phyloP scores from a whole-genome alignment of 2,329 filamentous ascomycete genomes.

The Juglanconis oblonga region DNA sequence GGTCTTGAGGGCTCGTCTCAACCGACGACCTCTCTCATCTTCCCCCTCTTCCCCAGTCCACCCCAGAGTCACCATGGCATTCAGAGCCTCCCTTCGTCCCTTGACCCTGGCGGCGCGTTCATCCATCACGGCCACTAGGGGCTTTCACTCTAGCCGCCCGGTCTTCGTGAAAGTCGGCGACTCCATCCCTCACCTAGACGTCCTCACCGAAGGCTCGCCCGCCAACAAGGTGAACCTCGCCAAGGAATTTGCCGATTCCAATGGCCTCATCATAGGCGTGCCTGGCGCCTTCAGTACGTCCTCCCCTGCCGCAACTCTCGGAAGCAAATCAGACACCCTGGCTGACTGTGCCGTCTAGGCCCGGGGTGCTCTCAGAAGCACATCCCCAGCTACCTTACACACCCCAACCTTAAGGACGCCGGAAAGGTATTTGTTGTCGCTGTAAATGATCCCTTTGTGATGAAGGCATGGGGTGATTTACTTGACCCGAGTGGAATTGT shows the following conservation, averaged over 20 bases:
- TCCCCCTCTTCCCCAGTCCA: not conserved
- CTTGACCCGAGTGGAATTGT: constrained; percentile 73
- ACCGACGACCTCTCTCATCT: not conserved
- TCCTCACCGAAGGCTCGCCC: constrained; percentile 80
- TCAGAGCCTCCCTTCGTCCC: constrained; percentile 15
- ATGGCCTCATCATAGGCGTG: constrained; percentile 81
- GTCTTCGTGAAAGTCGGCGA: constrained; percentile 75
- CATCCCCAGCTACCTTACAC: constrained; percentile 82
- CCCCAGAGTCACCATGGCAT: constrained; percentile 9
- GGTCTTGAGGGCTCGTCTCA: not conserved
- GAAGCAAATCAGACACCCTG: not conserved
- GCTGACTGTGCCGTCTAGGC: not conserved
- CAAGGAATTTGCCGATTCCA: constrained; percentile 67
- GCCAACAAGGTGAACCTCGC: constrained; percentile 88
- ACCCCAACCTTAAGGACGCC: constrained; percentile 72
- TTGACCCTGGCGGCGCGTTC: constrained; percentile 12
- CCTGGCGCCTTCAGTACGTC: constrained; percentile 67
- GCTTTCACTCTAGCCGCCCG: constrained; percentile 64
- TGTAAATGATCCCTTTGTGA: constrained; percentile 96
- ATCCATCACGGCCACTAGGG: constrained; percentile 14
- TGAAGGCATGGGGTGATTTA: constrained; percentile 81
- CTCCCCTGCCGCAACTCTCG: not conserved
- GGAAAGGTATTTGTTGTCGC: constrained; percentile 86
- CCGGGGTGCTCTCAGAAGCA: constrained; percentile 61
- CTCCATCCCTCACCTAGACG: constrained; percentile 70